These are phyloP conservation scores for Saturnispora zaruensis DNA, from an alignment of 805 yeast genomes.

Conservation along the genomic window DNA sequence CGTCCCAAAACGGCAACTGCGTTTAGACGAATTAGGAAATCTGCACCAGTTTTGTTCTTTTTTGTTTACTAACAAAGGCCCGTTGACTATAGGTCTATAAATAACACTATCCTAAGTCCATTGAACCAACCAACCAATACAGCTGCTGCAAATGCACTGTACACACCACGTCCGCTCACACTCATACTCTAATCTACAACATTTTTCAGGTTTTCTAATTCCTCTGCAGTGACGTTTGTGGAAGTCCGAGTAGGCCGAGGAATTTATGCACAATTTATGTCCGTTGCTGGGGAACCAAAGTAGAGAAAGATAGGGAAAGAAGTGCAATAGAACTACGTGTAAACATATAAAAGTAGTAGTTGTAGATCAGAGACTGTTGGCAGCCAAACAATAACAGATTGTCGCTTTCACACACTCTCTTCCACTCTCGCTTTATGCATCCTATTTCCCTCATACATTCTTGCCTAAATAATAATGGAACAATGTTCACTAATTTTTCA, in stretches of 20 bases:
- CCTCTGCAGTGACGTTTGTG: neutral
- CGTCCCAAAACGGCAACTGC: neutral
- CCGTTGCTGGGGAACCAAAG: neutral
- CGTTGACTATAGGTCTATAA: neutral
- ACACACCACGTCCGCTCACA: too few relatives aligned
- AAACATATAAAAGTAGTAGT: too few relatives aligned
- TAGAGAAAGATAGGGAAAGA: too few relatives aligned
- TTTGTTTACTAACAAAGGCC: neutral
- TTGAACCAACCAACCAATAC: too few relatives aligned
- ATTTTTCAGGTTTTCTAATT: too few relatives aligned
- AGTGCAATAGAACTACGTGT: too few relatives aligned
- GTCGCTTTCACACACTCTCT: too few relatives aligned
- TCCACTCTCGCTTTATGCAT: too few relatives aligned
- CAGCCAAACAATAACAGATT: too few relatives aligned
- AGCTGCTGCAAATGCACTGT: too few relatives aligned
- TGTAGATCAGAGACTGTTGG: too few relatives aligned
- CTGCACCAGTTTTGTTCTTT: neutral
- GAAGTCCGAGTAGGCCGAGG: neutral
- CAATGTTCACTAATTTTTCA: neutral
- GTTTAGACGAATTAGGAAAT: neutral
- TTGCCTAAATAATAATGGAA: neutral
- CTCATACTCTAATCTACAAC: too few relatives aligned
- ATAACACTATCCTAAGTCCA: neutral
- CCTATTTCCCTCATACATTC: neutral
- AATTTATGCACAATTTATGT: neutral